Conservation (phyloP, 441 rosid species). For the Erysimum cheiri region DNA sequence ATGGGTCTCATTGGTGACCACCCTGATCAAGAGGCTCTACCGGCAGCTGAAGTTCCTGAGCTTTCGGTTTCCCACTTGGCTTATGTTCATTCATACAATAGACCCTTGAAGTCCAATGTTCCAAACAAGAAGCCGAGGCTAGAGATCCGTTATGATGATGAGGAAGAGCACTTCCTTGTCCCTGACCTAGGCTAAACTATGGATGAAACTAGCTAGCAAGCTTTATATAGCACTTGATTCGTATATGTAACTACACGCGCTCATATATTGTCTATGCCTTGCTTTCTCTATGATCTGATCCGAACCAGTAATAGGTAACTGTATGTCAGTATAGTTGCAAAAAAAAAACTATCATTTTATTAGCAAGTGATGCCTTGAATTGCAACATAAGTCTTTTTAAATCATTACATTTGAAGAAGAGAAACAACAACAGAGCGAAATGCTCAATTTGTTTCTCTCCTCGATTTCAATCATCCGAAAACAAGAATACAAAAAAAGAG, state of each 20-base stretch:
- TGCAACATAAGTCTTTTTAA: conserved; percentile 30
- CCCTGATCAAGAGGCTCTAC: conserved; percentile 62
- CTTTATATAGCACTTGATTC: not conserved
- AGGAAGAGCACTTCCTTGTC: conserved; percentile 81
- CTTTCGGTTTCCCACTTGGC: conserved; percentile 55
- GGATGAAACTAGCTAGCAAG: conserved; percentile 51
- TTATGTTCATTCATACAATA: conserved; percentile 44
- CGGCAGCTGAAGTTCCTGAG: conserved; percentile 95
- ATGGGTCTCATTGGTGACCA: conserved; percentile 75
- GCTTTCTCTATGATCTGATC: conserved; percentile 6
- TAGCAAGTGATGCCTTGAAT: conserved; percentile 33
- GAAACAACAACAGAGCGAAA: conserved; percentile 32
- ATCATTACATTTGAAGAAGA: conserved; percentile 34
- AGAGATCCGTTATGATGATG: conserved; percentile 53
- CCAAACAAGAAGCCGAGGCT: conserved; percentile 85
- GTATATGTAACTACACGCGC: conserved; percentile 3
- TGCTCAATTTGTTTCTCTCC: conserved; percentile 26
- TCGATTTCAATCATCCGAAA: conserved; percentile 3
- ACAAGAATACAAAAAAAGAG: conserved; percentile 29
- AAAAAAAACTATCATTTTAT: conserved; percentile 28
- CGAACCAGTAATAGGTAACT: conserved; percentile 10
- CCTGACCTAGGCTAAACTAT: conserved; percentile 86
- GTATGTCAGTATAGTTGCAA: conserved; percentile 5
- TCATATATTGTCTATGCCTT: conserved; percentile 2
- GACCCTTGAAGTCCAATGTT: conserved; percentile 57